phyloP scores from a whole-genome alignment of 2,329 filamentous ascomycete species.

The Colletotrichum lindemuthianum region DNA sequence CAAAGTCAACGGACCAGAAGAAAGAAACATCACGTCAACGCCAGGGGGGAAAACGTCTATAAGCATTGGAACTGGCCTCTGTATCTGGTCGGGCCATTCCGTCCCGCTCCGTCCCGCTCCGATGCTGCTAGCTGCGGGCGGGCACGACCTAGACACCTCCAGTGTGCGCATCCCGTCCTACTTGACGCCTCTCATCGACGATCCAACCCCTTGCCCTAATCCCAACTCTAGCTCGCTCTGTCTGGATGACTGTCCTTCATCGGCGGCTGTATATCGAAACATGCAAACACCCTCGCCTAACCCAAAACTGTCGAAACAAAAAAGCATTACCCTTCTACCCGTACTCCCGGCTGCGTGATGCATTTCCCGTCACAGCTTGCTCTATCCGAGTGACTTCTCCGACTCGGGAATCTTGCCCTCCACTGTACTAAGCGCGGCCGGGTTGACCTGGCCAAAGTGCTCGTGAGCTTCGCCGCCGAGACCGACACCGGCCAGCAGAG shows the following conservation, averaged over 20 bases:
- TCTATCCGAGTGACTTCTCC: conserved; percentile 23
- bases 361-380: conserved; percentile 10
- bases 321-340: conserved; percentile 23
- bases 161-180: conserved; percentile 9
- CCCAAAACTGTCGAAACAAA: not conserved
- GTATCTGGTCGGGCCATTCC: conserved; percentile 7
- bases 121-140: conserved; percentile 29
- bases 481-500: conserved; percentile 63
- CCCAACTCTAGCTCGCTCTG: conserved; percentile 2
- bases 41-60: conserved; percentile 17
- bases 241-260: conserved; percentile 25
- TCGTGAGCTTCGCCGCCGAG: conserved; percentile 50
- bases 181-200: conserved; percentile 31
- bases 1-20: too few species aligned
- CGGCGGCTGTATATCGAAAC: conserved; percentile 15
- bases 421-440: conserved; percentile 63
- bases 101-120: conserved; percentile 25
- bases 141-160: not conserved
- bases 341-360: conserved; percentile 34
- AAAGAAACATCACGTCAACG: too few species aligned
- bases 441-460: conserved; percentile 63
- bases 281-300: conserved; percentile 11
- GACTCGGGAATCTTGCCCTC: conserved; percentile 60
- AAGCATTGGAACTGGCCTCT: conserved; percentile 25
- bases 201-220: not conserved